phyloP scores from a whole-genome alignment of 73 alveolate species.

The Blepharisma stoltei region DNA sequence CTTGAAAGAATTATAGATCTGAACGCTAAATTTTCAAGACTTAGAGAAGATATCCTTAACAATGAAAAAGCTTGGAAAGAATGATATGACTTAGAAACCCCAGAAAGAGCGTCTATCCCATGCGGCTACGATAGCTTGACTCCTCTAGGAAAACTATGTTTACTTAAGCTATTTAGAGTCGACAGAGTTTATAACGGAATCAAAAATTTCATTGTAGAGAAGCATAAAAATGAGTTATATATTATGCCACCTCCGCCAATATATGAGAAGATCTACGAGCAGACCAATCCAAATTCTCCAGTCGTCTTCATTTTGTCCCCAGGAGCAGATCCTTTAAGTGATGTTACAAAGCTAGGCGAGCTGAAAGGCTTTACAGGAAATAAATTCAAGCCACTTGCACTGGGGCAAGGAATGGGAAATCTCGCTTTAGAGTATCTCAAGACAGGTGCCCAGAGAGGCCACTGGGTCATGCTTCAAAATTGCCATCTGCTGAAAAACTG shows the following conservation, averaged over 20 bases:
- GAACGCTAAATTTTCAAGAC: constrained; percentile 74
- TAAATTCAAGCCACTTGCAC: constrained; percentile 89
- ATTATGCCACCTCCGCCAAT: constrained; percentile 85
- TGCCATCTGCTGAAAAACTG: constrained; percentile 86
- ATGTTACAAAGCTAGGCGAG: constrained; percentile 96
- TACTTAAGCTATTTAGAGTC: constrained; percentile 91
- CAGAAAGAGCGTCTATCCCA: constrained; percentile 96
- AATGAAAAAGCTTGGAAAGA: constrained; percentile 90
- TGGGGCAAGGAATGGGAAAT: constrained; percentile 96
- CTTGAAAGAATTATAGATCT: constrained; percentile 78
- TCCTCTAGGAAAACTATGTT: constrained; percentile 68
- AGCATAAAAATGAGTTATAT: constrained; percentile 66
- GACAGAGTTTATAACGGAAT: constrained; percentile 92
- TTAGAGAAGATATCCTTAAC: constrained; percentile 74
- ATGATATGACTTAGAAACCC: constrained; percentile 99
- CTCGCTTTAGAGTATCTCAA: constrained; percentile 83
- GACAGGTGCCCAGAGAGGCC: constrained; percentile 94
- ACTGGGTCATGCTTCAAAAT: constrained; percentile 96
- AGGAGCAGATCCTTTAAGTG: constrained; percentile 96
- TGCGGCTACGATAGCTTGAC: constrained; percentile 80
- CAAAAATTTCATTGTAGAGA: constrained; percentile 82
- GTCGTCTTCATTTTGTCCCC: constrained; percentile 98
- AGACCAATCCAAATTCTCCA: constrained; percentile 93
- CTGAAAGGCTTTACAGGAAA: constrained; percentile 88
- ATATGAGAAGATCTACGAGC: constrained; percentile 93